Evolutionary conservation across 768 basidiomycete genomes (phyloP), one percentile per base, ranked within the genome.

Genomic region (Mycena indigotica): DNA sequence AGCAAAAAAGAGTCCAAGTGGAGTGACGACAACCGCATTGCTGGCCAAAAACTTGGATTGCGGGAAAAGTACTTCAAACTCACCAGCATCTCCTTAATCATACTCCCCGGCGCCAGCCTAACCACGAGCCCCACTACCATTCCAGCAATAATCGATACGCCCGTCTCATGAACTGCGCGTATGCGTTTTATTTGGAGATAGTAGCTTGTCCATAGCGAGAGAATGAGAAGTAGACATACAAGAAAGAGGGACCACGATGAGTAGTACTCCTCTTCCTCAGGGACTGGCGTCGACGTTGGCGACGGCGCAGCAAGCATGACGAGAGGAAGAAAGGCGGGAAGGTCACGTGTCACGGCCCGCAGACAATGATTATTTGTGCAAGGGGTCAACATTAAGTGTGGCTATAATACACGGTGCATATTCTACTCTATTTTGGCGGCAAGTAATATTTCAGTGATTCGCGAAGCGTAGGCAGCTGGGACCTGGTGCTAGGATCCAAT

Each of bases 11-110:
- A n/a, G n/a, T 19, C 28, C 23, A 25, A 28, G 45, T 10, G 28
- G 26, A 39, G 32, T n/a, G n/a, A n/a, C n/a, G n/a, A n/a, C n/a
- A n/a, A n/a, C n/a, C 23, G 23, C 8, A 30, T 5, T 13, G n/a
- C n/a, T n/a, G n/a, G n/a, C n/a, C n/a, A n/a, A n/a, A n/a, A n/a
- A n/a, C n/a, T n/a, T n/a, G n/a, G n/a, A n/a, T n/a, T n/a, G n/a
- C n/a, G n/a, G n/a, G n/a, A n/a, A n/a, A n/a, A n/a, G n/a, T n/a
- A n/a, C n/a, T n/a, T n/a, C n/a, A n/a, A n/a, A 73, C 94, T 81
- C 75, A 95, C 95, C 78, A 99, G 79, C 96, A 99, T 99, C 68
- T 95, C 93, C 66, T 94, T 81, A 59, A 99, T 98, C 82, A 96
- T 86, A 56, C 89, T 91, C 8, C 95, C 96, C 0, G 95, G 95